phyloP scores from a whole-genome alignment of 106 monocot species.

The Allium fistulosum region DNA sequence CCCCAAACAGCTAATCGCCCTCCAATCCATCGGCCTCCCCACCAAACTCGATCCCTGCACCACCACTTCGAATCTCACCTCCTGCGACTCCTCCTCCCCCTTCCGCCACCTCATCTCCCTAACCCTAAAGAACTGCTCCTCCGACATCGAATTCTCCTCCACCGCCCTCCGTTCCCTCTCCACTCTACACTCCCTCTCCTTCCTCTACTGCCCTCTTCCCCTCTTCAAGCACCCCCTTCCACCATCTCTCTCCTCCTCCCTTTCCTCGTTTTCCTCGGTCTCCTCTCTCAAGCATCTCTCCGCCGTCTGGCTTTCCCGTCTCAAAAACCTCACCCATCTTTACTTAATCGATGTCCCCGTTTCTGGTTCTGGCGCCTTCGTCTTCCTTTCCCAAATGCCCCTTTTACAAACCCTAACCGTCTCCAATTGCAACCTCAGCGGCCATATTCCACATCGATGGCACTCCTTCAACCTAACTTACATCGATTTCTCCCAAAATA shows the following conservation, averaged over 20 bases:
- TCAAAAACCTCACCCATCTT: conserved; percentile 67
- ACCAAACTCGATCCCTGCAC: conserved; percentile 42
- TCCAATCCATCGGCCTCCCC: conserved; percentile 31
- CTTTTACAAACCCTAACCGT: conserved; percentile 40
- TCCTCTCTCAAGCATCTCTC: conserved; percentile 41
- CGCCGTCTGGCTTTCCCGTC: conserved; percentile 48
- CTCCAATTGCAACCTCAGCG: conserved; percentile 61
- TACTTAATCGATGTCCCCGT: conserved; percentile 45
- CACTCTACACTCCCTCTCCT: conserved; percentile 43
- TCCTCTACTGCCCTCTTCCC: conserved; percentile 8
- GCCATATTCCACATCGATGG: conserved; percentile 71
- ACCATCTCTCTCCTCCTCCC: conserved; percentile 24
- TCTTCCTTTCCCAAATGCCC: conserved; percentile 64
- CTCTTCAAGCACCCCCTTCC: conserved; percentile 11
- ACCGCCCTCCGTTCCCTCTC: conserved; percentile 47
- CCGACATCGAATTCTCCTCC: conserved; percentile 45
- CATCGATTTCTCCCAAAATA: conserved; percentile 10
- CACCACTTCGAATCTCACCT: conserved; percentile 38
- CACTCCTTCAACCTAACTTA: conserved; percentile 51
- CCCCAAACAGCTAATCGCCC: conserved; percentile 49
- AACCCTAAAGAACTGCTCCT: conserved; percentile 62
- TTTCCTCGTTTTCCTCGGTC: conserved; percentile 36
- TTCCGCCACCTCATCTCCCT: conserved; percentile 57
- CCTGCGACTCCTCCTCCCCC: conserved; percentile 46
- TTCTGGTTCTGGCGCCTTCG: conserved; percentile 24